Conservation (phyloP, 257 asterid genomes). For the Petunia secreta region DNA sequence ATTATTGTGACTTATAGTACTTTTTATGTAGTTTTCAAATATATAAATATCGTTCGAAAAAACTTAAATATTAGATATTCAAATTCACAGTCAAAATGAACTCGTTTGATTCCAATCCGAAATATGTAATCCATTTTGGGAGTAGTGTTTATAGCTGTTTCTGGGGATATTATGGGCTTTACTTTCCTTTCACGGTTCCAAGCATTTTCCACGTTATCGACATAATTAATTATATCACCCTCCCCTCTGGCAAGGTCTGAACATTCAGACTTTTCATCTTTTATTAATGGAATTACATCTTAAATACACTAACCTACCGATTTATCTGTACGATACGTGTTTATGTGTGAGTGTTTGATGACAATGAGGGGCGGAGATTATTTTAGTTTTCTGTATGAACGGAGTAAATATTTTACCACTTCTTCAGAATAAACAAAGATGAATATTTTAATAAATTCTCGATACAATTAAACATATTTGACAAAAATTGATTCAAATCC, state of each 20-base stretch:
- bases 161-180: neutral
- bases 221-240: no score
- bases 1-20: no score
- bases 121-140: no score
- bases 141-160: neutral
- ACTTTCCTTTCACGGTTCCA: constrained; percentile 6
- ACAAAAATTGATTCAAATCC: neutral
- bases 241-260: neutral
- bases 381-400: neutral
- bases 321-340: constrained; percentile 1
- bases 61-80: no score
- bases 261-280: neutral
- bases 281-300: neutral
- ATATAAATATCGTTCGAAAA: no score
- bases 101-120: no score
- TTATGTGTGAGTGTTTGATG: neutral
- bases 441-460: neutral
- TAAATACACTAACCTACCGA: neutral
- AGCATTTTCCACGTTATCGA: constrained; percentile 40
- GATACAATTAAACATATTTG: neutral
- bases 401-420: no score
- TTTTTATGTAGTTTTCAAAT: no score
- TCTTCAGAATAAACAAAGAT: no score
- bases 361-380: neutral
- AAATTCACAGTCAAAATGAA: no score